phyloP scores from a whole-genome alignment of 2,329 filamentous ascomycete species.

The Dendryphion nanum region DNA sequence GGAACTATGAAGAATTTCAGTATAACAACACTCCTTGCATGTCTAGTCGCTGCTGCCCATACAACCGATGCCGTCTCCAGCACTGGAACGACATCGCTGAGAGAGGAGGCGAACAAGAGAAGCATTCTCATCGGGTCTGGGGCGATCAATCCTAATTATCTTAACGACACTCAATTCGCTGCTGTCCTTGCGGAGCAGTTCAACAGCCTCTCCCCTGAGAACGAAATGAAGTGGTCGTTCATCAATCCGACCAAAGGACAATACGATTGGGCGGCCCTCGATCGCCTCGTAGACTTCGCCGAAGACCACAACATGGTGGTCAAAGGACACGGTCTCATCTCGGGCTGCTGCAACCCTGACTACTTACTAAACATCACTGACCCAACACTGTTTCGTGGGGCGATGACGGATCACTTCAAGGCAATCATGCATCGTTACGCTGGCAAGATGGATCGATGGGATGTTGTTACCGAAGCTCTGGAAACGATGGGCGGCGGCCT shows the following conservation, averaged over 20 bases:
- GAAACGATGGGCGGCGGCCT: constrained; percentile 6
- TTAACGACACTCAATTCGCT: constrained; percentile 6
- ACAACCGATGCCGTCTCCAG: not conserved
- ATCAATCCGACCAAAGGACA: constrained; percentile 3
- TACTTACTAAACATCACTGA: constrained; percentile 7
- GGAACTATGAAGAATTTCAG: too few species aligned
- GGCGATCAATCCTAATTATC: constrained; percentile 4
- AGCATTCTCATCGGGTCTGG: constrained; percentile 5
- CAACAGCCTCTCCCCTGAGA: constrained; percentile 8
- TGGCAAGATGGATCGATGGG: constrained; percentile 4
- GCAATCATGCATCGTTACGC: constrained; percentile 4
- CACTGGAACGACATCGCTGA: constrained; percentile 5
- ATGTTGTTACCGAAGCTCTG: constrained; percentile 6
- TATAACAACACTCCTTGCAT: too few species aligned
- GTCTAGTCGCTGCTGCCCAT: not conserved
- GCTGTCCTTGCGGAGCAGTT: constrained; percentile 6
- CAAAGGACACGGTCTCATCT: constrained; percentile 9
- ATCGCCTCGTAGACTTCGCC: constrained; percentile 3
- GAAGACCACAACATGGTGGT: constrained; percentile 6
- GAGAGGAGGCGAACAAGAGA: constrained; percentile 2
- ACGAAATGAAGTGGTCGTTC: constrained; percentile 7
- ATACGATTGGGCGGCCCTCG: constrained; percentile 6
- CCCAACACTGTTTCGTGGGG: constrained; percentile 3
- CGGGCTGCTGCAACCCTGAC: constrained; percentile 8
- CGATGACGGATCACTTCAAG: constrained; percentile 9